Conservation (phyloP, 1,284 basidiomycete genomes). For the Tremellales sp. region DNA sequence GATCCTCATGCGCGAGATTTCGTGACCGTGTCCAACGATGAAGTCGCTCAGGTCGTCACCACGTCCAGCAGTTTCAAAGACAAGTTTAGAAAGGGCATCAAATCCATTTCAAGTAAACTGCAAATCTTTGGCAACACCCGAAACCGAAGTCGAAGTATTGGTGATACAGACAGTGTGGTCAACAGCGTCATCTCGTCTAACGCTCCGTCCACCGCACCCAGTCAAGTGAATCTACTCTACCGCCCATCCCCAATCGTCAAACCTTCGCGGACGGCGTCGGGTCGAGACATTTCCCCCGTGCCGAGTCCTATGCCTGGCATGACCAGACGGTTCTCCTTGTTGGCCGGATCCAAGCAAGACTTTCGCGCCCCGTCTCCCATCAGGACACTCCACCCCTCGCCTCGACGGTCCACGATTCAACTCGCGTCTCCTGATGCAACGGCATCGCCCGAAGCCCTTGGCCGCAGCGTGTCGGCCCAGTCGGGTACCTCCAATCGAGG, state of each 20-base stretch:
- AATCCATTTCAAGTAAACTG: conserved; percentile 31
- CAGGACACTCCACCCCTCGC: not conserved
- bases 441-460: conserved; percentile 8
- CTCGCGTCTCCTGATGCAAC: conserved; percentile 10
- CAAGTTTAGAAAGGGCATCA: conserved; percentile 39
- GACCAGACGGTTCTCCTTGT: conserved; percentile 23
- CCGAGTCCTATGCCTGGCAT: conserved; percentile 20
- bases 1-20: conserved; percentile 59
- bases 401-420: conserved; percentile 10
- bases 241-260: conserved; percentile 8
- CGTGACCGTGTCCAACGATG: conserved; percentile 71
- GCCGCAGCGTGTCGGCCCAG: conserved; percentile 13
- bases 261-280: conserved; percentile 3
- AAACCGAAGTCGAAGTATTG: conserved; percentile 33
- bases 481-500: conserved; percentile 12
- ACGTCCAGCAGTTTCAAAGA: conserved; percentile 37
- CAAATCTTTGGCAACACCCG: conserved; percentile 29
- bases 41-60: conserved; percentile 69
- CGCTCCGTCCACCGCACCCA: conserved; percentile 13
- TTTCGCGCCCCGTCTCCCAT: too few species aligned
- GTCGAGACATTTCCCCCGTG: conserved; percentile 15
- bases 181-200: conserved; percentile 5
- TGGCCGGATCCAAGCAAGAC: conserved; percentile 16
- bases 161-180: conserved; percentile 16
- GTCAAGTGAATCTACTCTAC: conserved; percentile 11